Evolutionary conservation across 208 protist genomes (phyloP), one percentile per base, ranked within the genome.

Genomic region (Leishmania tarentolae): DNA sequence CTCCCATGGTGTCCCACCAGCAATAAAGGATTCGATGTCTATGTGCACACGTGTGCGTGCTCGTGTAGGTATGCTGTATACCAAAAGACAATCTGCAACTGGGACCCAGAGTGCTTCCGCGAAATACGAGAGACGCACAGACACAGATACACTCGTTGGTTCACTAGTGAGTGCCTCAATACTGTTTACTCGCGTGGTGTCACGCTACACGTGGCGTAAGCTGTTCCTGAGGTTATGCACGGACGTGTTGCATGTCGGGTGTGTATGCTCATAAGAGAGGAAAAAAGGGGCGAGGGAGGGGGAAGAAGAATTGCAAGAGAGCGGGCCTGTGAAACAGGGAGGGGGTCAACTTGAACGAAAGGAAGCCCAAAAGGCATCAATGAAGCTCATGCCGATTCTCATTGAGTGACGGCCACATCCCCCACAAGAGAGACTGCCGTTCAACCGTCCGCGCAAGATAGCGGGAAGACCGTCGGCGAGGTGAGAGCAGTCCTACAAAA

Each of bases 1-100:
- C 91, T 83, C 90, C 90, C 91, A 95, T 95, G 68, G 15, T 88
- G 69, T 11, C 13, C 15, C 46, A 24, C 19, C 70, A 56, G 9
- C 71, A 35, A 31, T 28, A 75, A 75, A 21, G 21, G 8, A 59
- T 28, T 3, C 47, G 28, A 13, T 3, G 28, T 21, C 19, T 37
- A 19, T 44, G 28, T 40, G 50, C 15, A 15, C 40, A 44, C 24
- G 21, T 61, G 8, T 50, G 13, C 59, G 13, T 61, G 31, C 37
- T 11, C 13, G 15, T 42, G 9, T 56, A 9, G 57, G 31, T 57
- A n/a, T 40, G 24, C n/a, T 44, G 68, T 17, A 40, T 21, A 31
- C 47, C 71, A 75, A 5, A 59, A 7, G 47, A 61, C 42, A 28
- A 44, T 31, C 13, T 3, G 6, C 68, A n/a, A 42, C 47, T 9